Conservation (phyloP, 495 filamentous ascomycete species). For the Penicillium crystallinum region DNA sequence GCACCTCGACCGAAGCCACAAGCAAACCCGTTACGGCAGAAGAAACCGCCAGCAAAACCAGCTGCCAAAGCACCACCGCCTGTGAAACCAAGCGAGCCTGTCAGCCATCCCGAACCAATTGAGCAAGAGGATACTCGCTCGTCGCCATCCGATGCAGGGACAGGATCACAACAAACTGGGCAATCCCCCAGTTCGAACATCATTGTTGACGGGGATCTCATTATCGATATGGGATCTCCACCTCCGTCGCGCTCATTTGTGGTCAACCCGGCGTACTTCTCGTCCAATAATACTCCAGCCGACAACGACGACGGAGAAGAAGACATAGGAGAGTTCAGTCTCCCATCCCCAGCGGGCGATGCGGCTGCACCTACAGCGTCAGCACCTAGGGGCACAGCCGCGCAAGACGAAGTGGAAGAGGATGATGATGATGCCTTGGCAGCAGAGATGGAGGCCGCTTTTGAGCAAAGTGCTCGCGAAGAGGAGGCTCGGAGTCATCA, state of each 20-base stretch:
- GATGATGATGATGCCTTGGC: constrained; percentile 42
- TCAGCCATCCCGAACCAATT: constrained; percentile 6
- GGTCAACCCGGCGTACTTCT: constrained; percentile 41
- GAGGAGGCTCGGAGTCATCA: constrained; percentile 35
- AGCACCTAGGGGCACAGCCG: neutral
- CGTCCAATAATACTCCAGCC: constrained; percentile 35
- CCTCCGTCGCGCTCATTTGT: constrained; percentile 32
- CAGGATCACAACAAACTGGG: constrained; percentile 31
- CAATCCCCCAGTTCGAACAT: constrained; percentile 42
- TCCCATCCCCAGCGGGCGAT: constrained; percentile 36
- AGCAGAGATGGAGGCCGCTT: constrained; percentile 46
- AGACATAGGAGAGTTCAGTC: constrained; percentile 37
- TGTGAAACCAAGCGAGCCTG: constrained; percentile 13
- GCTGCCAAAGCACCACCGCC: constrained; percentile 9
- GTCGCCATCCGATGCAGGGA: constrained; percentile 31
- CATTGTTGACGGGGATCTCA: constrained; percentile 44
- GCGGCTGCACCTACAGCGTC: constrained; percentile 11
- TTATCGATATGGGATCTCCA: constrained; percentile 49
- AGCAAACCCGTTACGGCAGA: constrained; percentile 34
- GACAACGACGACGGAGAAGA: constrained; percentile 33
- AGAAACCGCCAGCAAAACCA: constrained; percentile 19
- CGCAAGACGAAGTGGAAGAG: constrained; percentile 31
- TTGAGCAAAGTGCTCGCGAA: constrained; percentile 39
- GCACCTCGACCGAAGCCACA: constrained; percentile 29
- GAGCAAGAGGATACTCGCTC: constrained; percentile 24